Percentiles rank a stretch among this genome's conserved stretches.
Conservation (phyloP, 805 yeast genomes). For the Hemisphaericaspora nanyangensis region DNA sequence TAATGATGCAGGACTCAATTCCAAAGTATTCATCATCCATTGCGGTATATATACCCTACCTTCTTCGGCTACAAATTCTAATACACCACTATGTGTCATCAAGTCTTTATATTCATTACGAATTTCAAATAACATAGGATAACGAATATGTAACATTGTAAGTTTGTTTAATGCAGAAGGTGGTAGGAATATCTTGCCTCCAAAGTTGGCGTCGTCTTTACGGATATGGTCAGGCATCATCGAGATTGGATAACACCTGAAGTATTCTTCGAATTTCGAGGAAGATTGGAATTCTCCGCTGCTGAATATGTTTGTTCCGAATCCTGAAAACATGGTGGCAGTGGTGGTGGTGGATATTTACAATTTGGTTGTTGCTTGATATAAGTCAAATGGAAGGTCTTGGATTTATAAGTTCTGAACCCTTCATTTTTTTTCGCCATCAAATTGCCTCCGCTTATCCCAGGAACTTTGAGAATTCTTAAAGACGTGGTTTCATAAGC, state of each 20-base stretch:
- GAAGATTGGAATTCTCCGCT: constrained; percentile 13
- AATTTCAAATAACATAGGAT: constrained; percentile 92
- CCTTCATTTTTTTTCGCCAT: no score
- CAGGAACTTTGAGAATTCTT: no score
- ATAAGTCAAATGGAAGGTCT: no score
- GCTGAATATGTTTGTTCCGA: constrained; percentile 38
- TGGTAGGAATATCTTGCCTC: constrained; percentile 94
- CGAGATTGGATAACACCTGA: constrained; percentile 86
- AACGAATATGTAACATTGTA: constrained; percentile 86
- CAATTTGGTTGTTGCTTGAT: no score
- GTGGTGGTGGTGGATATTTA: neutral
- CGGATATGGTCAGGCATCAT: constrained; percentile 80
- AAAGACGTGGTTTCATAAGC: no score
- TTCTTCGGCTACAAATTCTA: constrained; percentile 96
- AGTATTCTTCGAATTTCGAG: constrained; percentile 71
- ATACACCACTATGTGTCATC: constrained; percentile 85
- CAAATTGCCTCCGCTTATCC: no score
- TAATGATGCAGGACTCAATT: constrained; percentile 74
- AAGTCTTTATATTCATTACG: constrained; percentile 58
- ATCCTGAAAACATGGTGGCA: constrained; percentile 40
- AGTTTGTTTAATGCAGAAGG: constrained; percentile 86
- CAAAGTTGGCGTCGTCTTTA: constrained; percentile 78
- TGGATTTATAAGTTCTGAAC: no score
- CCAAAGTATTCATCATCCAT: constrained; percentile 89
- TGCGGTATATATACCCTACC: constrained; percentile 93